phyloP scores from a whole-genome alignment of 306 rosid genomes.

The Begonia loranthoides region DNA sequence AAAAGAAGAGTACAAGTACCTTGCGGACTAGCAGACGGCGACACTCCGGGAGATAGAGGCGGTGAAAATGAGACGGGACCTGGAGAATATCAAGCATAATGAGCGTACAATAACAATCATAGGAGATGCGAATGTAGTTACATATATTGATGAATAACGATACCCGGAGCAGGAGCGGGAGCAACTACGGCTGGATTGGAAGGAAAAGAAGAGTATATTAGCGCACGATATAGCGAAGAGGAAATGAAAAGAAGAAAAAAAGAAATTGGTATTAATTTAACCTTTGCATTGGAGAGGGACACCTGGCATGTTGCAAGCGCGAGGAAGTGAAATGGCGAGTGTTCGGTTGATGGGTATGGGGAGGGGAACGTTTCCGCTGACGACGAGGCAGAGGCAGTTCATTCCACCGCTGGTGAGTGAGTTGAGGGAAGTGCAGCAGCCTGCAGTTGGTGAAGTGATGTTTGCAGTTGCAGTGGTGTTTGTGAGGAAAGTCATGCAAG shows the following conservation, averaged over 20 bases:
- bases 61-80: slow-evolving; percentile 11
- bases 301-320: slow-evolving; percentile 64
- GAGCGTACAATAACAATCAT: background rate
- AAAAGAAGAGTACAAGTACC: slow-evolving; percentile 1
- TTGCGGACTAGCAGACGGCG: slow-evolving; percentile 4
- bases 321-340: slow-evolving; percentile 73
- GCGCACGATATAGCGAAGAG: background rate
- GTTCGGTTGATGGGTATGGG: slow-evolving; percentile 45
- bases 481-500: slow-evolving; percentile 50
- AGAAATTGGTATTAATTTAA: background rate
- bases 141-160: background rate
- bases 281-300: slow-evolving; percentile 59
- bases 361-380: slow-evolving; percentile 41
- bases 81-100: background rate
- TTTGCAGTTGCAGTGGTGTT: slow-evolving; percentile 35
- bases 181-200: slow-evolving; percentile 34
- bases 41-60: slow-evolving; percentile 7
- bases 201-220: background rate
- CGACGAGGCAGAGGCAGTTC: slow-evolving; percentile 53
- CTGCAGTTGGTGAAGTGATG: slow-evolving; percentile 42
- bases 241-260: background rate
- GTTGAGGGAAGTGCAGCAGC: slow-evolving; percentile 50
- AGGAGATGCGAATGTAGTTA: background rate
- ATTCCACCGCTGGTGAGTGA: slow-evolving; percentile 33
- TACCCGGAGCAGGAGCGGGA: slow-evolving; percentile 76